Evolutionary conservation across 345 rosid species (phyloP), one percentile per base, ranked within the genome.

Genomic region (Lenwebbia sp.): DNA sequence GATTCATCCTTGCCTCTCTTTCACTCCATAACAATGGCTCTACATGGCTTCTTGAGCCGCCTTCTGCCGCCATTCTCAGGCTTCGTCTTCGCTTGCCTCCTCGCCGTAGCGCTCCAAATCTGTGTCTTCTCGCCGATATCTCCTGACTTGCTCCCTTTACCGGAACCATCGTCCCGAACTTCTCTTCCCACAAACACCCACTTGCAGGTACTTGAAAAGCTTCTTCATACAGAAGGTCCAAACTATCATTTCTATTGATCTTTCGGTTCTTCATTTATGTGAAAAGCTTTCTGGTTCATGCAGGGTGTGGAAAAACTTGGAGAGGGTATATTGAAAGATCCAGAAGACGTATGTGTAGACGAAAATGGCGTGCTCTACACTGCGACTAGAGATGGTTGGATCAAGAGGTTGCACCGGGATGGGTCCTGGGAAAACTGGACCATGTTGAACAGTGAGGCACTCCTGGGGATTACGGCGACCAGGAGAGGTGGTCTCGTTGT

Each of bases 341-440:
- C 94, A 1, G 94, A 92, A 84, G 93, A 90, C 58, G 88, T 91
- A 13, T 49, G 85, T 13, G 89, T 92, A 62, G 91, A 92, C 41
- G 87, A 85, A 44, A 78, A 90, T 1, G 95, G 95, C 2, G 76
- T 88, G 5, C 14, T 93, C 15, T 89, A 92, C 82, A 88, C 94
- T 25, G 96, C 89, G 49, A 87, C 85, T 1, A 88, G 92, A 83
- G 93, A 92, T 76, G 94, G 93, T 7, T 94, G 96, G 96, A 86
- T 94, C 41, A 91, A 90, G 83, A 90, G 91, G 86, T 65, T 92
- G 90, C 84, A 85, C 17, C 85, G 70, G 54, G 90, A 90, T 26
- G 94, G 92, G 37, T 70, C 89, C 19, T 89, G 90, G 94, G 87
- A 92, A 84, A 85, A 90, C 28, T 94, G 94, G 94, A 91, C 85